Evolutionary conservation across 805 yeast species (phyloP), one percentile per base, ranked within the genome.

Genomic region (Cyberlindnera lachancei): DNA sequence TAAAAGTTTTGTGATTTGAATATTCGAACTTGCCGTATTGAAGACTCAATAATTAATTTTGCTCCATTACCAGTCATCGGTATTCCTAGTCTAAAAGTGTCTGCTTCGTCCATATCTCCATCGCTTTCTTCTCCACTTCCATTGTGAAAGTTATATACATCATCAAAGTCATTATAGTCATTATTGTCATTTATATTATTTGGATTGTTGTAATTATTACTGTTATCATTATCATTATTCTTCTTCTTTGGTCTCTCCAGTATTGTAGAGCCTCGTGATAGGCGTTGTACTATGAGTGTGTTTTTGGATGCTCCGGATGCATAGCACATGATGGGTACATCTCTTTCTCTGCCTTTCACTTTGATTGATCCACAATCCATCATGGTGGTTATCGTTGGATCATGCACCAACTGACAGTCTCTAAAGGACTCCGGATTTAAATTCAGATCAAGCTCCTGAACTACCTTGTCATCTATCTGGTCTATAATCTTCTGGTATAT

Each of bases 1-100:
- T 46, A 40, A 6, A 37, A 23, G 4, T 50, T 31, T 2, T 55
- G 40, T 1, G 52, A 25, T 10, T 43, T 41, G 7, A 62, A 53
- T 4, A 64, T 44, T 24, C 56, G 55, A 4, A 71, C 59, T 32
- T 63, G 68, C 29, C 58, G 59, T 7, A 71, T 67, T 3, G 61
- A 50, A 3, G 66, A 59, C 5, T 57, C 45, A 13, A 66, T 31
- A 10, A 55, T 48, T 10, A 59, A 16, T 1, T 41, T 23, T 0
- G 34, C 30, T 8, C 45, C 21, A n/a, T 27, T 30, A 19, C 21
- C 21, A 19, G 7, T 19, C 21, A 19, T 8, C 21, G 10, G 7
- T 19, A 19, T 10, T 8, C 10, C 21, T 19, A 8, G 21, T 14
- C 17, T 18, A 5, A 24, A 25, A 24, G 26, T 27, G 4, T 24